Evolutionary conservation across 1,139 yeast species (phyloP).

Genomic region (Pichia kudriavzevii): DNA sequence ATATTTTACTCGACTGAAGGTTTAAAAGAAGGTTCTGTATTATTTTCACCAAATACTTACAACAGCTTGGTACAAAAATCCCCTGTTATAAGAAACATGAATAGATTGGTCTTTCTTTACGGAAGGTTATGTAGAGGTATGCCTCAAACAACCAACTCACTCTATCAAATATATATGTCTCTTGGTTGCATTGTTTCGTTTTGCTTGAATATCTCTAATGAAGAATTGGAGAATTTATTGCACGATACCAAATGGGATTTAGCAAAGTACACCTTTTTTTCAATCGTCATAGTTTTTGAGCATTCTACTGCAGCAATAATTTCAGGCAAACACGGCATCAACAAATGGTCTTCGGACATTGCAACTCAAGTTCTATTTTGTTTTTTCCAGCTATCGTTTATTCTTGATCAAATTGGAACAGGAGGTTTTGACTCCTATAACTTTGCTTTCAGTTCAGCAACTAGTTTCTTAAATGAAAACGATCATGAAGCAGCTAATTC

Average conservation of each 20-base stretch:
- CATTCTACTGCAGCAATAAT: background rate
- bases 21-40: conserved; percentile 17
- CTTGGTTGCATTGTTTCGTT: conserved; percentile 4
- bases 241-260: conserved; percentile 21
- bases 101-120: conserved; percentile 38
- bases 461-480: conserved; percentile 39
- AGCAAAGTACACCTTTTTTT: conserved; percentile 20
- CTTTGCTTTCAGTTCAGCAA: conserved; percentile 48
- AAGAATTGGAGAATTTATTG: too few relatives aligned
- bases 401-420: conserved; percentile 53
- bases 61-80: conserved; percentile 15
- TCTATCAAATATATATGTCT: conserved; percentile 3
- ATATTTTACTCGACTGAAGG: conserved; percentile 28
- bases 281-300: conserved; percentile 24
- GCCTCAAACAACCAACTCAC: background rate
- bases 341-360: conserved; percentile 5
- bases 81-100: conserved; percentile 46
- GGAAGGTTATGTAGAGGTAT: background rate
- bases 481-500: conserved; percentile 30
- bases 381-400: conserved; percentile 48
- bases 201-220: conserved; percentile 5
- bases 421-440: conserved; percentile 68
- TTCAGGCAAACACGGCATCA: background rate
- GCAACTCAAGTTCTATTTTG: conserved; percentile 28
- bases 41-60: conserved; percentile 3